These are phyloP conservation scores for Hirschfeldia incana DNA, from an alignment of 345 rosid genomes.

Conservation along the genomic window DNA sequence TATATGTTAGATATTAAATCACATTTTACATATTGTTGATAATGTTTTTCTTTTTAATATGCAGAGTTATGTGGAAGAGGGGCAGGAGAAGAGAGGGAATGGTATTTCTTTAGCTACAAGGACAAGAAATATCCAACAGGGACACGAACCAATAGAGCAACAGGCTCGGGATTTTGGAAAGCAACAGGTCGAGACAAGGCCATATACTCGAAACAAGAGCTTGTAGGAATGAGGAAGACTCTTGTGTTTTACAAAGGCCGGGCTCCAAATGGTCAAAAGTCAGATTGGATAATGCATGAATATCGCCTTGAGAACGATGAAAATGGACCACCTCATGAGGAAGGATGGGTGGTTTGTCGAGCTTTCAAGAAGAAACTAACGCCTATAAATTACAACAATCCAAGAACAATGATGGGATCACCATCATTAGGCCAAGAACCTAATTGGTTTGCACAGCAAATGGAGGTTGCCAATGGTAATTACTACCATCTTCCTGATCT, in stretches of 20 bases:
- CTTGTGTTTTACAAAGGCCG: conserved; percentile 90
- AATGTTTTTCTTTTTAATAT: not conserved
- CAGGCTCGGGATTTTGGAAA: conserved; percentile 96
- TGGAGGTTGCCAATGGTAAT: conserved; percentile 30
- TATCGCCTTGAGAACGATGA: conserved; percentile 93
- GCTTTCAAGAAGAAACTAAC: conserved; percentile 86
- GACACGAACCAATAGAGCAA: conserved; percentile 95
- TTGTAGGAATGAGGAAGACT: conserved; percentile 97
- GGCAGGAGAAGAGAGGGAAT: conserved; percentile 81
- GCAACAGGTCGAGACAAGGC: conserved; percentile 98
- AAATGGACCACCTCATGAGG: conserved; percentile 89
- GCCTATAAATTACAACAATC: conserved; percentile 32
- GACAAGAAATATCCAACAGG: conserved; percentile 98
- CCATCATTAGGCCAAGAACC: conserved; percentile 34
- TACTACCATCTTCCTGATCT: conserved; percentile 77
- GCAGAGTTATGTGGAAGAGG: conserved; percentile 81
- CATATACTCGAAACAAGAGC: conserved; percentile 71
- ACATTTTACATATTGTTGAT: not conserved
- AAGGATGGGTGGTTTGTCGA: conserved; percentile 97
- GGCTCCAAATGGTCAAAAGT: conserved; percentile 93
- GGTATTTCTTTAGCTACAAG: conserved; percentile 97
- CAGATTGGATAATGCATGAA: conserved; percentile 98
- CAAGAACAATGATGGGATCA: conserved; percentile 41
- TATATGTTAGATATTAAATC: not conserved
- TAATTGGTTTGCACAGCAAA: conserved; percentile 37